Percentiles rank a stretch among this genome's conserved stretches.
Evolutionary conservation across 73 alveolate species (phyloP).

Genomic region (Tetrahymena thermophila): DNA sequence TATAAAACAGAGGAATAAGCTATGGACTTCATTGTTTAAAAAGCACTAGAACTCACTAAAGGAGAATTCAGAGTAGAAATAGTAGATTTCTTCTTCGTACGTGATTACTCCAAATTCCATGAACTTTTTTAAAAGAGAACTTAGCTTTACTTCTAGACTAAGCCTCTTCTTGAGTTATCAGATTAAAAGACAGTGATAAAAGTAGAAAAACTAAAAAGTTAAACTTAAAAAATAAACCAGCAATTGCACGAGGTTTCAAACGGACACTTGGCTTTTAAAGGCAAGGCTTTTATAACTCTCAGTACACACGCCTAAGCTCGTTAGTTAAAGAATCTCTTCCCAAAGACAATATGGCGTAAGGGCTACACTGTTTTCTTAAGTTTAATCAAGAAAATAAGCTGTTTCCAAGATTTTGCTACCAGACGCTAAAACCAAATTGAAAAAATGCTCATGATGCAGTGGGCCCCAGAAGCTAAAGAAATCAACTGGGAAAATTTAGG

Average conservation of each 20-base stretch:
- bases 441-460: neutral
- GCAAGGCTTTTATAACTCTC: neutral
- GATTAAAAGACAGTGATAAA: neutral
- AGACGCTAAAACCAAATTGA: neutral
- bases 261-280: neutral
- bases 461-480: constrained; percentile 1
- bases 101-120: neutral
- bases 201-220: neutral
- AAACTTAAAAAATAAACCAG: neutral
- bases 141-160: neutral
- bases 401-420: neutral
- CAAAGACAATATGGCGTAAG: neutral
- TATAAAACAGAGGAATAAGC: neutral
- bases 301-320: neutral
- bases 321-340: neutral
- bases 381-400: neutral
- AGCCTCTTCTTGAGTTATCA: neutral
- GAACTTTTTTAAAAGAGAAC: neutral
- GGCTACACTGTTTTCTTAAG: neutral
- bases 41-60: neutral
- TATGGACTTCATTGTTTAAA: neutral
- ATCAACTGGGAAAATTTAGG: neutral
- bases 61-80: neutral
- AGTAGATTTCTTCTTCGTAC: neutral
- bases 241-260: neutral